phyloP scores from a whole-genome alignment of 345 rosid species.

The Populus simonii region DNA sequence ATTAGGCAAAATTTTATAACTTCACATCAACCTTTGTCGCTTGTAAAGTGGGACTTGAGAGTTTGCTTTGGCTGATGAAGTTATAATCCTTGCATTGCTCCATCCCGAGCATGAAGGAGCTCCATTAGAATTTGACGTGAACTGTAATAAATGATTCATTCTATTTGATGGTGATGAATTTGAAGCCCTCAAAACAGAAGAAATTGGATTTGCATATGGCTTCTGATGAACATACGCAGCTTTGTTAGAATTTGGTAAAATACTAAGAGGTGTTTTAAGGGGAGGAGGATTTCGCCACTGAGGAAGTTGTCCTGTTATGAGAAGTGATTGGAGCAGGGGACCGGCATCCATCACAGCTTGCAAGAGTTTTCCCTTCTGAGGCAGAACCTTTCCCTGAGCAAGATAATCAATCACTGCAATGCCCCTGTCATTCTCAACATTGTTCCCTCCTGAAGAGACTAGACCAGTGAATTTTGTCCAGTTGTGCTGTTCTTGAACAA shows the following conservation, averaged over 20 bases:
- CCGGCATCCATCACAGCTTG: conserved; percentile 38
- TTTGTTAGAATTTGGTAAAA: background rate
- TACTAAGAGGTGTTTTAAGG: conserved; percentile 8
- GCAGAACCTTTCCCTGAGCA: conserved; percentile 31
- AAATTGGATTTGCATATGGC: background rate
- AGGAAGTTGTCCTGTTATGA: conserved; percentile 37
- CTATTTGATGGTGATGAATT: background rate
- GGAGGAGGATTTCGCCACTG: conserved; percentile 51
- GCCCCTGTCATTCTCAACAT: background rate
- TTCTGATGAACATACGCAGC: background rate
- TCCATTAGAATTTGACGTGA: background rate
- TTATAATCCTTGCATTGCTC: no score
- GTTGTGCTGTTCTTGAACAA: background rate
- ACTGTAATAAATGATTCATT: background rate
- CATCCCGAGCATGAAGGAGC: background rate
- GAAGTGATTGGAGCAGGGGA: conserved; percentile 34
- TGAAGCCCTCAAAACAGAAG: background rate
- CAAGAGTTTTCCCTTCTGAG: conserved; percentile 44
- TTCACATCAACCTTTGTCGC: background rate
- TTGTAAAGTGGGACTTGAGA: background rate
- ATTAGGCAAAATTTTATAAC: background rate
- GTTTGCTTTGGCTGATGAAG: background rate
- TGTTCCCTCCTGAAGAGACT: background rate
- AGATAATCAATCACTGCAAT: conserved; percentile 8
- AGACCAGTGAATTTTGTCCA: background rate